Evolutionary conservation across 371 early-diverging fungal genomes (phyloP).

Genomic region (Dichotomocladium elegans): DNA sequence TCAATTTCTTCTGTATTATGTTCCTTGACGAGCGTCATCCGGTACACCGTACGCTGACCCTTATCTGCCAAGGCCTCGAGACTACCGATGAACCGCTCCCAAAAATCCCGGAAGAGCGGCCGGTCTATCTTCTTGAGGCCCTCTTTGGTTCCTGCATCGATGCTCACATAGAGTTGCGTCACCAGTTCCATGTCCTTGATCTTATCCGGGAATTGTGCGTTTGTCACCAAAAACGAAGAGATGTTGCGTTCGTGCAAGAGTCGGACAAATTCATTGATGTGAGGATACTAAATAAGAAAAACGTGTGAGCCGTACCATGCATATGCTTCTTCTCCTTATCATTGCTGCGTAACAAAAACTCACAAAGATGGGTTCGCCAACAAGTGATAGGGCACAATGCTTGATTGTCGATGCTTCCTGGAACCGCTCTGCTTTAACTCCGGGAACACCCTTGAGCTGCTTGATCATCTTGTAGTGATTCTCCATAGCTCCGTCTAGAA

Average conservation of each 20-base stretch:
- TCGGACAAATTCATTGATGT: slow-evolving; percentile 77
- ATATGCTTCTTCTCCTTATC: not conserved
- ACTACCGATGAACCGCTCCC: slow-evolving; percentile 76
- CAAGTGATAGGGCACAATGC: slow-evolving; percentile 73
- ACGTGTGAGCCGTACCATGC: not conserved
- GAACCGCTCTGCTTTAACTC: slow-evolving; percentile 72
- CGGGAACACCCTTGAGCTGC: slow-evolving; percentile 74
- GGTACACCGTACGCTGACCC: slow-evolving; percentile 74
- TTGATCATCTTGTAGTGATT: slow-evolving; percentile 81
- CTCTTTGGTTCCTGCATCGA: slow-evolving; percentile 80
- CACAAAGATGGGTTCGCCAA: slow-evolving; percentile 78
- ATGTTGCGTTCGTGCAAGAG: slow-evolving; percentile 67
- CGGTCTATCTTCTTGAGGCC: slow-evolving; percentile 77
- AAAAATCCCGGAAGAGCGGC: slow-evolving; percentile 78
- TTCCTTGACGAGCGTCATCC: slow-evolving; percentile 77
- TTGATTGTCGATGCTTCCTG: slow-evolving; percentile 68
- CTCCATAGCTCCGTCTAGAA: slow-evolving; percentile 72
- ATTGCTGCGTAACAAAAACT: slow-evolving; percentile 8
- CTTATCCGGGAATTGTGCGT: slow-evolving; percentile 79
- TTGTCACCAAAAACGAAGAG: slow-evolving; percentile 79
- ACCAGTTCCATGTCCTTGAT: slow-evolving; percentile 66
- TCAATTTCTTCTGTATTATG: slow-evolving; percentile 71
- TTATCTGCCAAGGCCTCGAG: slow-evolving; percentile 58
- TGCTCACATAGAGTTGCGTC: slow-evolving; percentile 79
- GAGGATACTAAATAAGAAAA: slow-evolving; percentile 57